phyloP scores from a whole-genome alignment of 768 basidiomycete genomes.

The Phlebiopsis flavidoalba region DNA sequence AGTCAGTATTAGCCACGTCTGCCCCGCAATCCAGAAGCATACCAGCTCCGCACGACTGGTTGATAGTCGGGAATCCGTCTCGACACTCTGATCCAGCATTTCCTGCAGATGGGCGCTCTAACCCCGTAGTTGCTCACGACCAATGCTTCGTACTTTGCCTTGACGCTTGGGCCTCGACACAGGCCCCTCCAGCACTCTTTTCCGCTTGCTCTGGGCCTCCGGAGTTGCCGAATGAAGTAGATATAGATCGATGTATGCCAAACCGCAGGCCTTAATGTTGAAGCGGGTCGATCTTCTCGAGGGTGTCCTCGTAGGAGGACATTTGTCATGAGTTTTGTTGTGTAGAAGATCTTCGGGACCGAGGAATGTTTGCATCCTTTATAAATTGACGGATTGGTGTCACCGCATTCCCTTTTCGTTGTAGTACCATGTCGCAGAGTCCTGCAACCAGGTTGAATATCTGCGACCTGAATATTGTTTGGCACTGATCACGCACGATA shows the following conservation, averaged over 20 bases:
- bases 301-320: slow-evolving; percentile 42
- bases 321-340: slow-evolving; percentile 64
- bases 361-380: slow-evolving; percentile 40
- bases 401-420: slow-evolving; percentile 64
- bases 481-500: slow-evolving; percentile 36
- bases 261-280: slow-evolving; percentile 45
- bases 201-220: slow-evolving; percentile 52
- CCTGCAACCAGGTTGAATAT: slow-evolving; percentile 23
- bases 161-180: slow-evolving; percentile 58
- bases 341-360: slow-evolving; percentile 62
- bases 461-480: not conserved
- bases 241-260: slow-evolving; percentile 69
- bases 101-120: slow-evolving; percentile 58
- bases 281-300: slow-evolving; percentile 46
- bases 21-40: not conserved
- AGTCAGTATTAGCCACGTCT: not conserved
- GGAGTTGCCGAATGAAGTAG: slow-evolving; percentile 64
- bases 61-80: slow-evolving; percentile 52
- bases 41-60: slow-evolving; percentile 43
- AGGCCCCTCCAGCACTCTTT: slow-evolving; percentile 63
- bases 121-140: slow-evolving; percentile 61
- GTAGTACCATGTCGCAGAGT: slow-evolving; percentile 51
- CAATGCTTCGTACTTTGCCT: slow-evolving; percentile 55
- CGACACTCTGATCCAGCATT: slow-evolving; percentile 36
- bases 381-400: slow-evolving; percentile 56